Conservation (phyloP, 352 stramenopile species). For the Globisporangium cederbergense region DNA sequence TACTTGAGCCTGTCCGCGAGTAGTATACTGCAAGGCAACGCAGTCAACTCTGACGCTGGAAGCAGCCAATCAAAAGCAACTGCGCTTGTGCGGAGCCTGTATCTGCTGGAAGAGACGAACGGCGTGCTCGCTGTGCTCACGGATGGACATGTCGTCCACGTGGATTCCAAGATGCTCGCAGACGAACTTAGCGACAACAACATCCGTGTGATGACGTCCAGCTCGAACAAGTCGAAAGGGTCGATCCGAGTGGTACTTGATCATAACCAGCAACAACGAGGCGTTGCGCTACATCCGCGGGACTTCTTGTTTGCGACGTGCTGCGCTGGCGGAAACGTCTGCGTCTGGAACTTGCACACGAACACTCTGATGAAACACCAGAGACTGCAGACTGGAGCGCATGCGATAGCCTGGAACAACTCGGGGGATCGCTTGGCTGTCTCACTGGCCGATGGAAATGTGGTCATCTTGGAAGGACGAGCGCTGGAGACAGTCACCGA, state of each 20-base stretch:
- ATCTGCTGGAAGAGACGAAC: constrained; percentile 23
- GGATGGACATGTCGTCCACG: constrained; percentile 14
- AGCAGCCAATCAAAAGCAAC: neutral
- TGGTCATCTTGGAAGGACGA: constrained; percentile 37
- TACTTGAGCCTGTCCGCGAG: constrained; percentile 6
- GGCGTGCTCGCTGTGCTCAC: constrained; percentile 23
- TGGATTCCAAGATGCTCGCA: constrained; percentile 16
- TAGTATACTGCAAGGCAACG: constrained; percentile 7
- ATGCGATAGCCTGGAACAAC: constrained; percentile 42
- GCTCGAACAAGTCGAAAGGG: neutral
- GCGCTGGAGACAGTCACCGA: constrained; percentile 20
- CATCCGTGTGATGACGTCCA: neutral
- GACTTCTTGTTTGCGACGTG: constrained; percentile 40
- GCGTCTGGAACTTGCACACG: constrained; percentile 40
- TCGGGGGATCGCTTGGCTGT: constrained; percentile 33
- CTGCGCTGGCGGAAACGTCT: constrained; percentile 30
- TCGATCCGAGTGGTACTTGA: constrained; percentile 21
- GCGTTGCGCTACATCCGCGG: constrained; percentile 37
- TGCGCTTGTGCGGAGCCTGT: constrained; percentile 12
- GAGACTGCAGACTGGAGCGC: constrained; percentile 9
- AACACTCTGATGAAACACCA: constrained; percentile 25
- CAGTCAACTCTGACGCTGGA: neutral
- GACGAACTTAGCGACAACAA: neutral
- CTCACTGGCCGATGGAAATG: constrained; percentile 33
- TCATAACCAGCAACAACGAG: constrained; percentile 24